phyloP scores from a whole-genome alignment of 257 asterid species.

The Sherardia arvensis region DNA sequence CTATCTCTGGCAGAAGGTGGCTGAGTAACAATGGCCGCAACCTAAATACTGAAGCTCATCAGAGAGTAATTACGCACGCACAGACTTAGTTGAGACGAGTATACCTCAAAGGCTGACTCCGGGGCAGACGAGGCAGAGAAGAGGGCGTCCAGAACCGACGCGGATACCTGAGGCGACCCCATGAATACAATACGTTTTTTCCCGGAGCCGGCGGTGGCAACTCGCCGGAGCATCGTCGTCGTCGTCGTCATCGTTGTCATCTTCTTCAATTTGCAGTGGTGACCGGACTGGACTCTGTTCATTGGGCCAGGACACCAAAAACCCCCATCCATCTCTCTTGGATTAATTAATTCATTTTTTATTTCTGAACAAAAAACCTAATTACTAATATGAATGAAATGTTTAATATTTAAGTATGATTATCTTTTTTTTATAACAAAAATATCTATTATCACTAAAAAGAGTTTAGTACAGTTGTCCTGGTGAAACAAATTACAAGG shows the following conservation, averaged over 20 bases:
- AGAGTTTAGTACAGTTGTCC: too few relatives aligned
- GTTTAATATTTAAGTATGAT: too few relatives aligned
- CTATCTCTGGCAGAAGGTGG: slow-evolving; percentile 89
- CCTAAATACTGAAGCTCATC: slow-evolving; percentile 21
- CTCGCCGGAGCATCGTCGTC: slow-evolving; percentile 58
- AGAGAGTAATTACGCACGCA: too few relatives aligned
- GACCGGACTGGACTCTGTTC: not conserved
- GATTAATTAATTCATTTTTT: too few relatives aligned
- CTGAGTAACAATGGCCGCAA: slow-evolving; percentile 86
- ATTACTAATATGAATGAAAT: too few relatives aligned
- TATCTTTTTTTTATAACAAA: too few relatives aligned
- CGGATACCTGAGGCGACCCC: slow-evolving; percentile 87
- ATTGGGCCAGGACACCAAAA: too few relatives aligned
- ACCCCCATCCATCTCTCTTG: too few relatives aligned
- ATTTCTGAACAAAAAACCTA: too few relatives aligned
- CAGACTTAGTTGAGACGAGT: not conserved
- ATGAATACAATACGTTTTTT: slow-evolving; percentile 66
- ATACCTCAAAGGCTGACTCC: slow-evolving; percentile 59
- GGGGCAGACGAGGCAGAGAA: slow-evolving; percentile 61
- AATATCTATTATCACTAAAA: too few relatives aligned
- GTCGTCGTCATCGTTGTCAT: not conserved
- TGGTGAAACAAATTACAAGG: too few relatives aligned
- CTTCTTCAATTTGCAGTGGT: not conserved
- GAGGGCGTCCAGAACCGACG: slow-evolving; percentile 69
- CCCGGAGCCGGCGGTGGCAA: slow-evolving; percentile 27